Evolutionary conservation across 176 grass and related monocot species (phyloP).

Genomic region (Rhynchospora breviuscula): DNA sequence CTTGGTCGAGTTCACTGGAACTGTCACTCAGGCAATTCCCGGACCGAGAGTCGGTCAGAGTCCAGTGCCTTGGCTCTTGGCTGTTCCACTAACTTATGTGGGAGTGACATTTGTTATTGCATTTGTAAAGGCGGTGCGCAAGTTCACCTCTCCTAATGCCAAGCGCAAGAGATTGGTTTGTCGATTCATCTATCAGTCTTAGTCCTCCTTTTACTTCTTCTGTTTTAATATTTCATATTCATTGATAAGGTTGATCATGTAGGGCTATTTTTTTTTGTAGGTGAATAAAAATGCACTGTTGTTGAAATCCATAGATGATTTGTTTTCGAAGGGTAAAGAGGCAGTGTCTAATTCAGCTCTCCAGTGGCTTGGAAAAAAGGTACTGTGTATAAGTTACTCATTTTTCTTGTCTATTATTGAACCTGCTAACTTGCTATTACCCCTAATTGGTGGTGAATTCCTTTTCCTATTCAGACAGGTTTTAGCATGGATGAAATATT

Average conservation of each 20-base stretch:
- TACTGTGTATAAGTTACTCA: constrained; percentile 21
- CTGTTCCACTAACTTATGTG: constrained; percentile 61
- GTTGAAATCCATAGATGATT: constrained; percentile 62
- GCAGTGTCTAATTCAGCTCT: constrained; percentile 58
- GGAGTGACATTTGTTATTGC: constrained; percentile 64
- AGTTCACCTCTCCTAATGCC: constrained; percentile 74
- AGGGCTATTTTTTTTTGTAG: constrained; percentile 35
- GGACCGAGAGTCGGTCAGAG: constrained; percentile 75
- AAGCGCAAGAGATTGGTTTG: constrained; percentile 72
- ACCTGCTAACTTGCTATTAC: neutral
- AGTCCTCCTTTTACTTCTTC: neutral
- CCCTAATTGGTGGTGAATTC: constrained; percentile 17
- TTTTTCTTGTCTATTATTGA: constrained; percentile 6
- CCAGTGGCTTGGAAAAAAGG: constrained; percentile 59
- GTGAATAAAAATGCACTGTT: constrained; percentile 70
- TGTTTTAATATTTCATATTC: neutral
- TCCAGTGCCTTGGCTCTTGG: constrained; percentile 71
- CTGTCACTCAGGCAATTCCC: constrained; percentile 84
- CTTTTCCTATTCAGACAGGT: constrained; percentile 56
- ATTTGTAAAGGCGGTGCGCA: constrained; percentile 52
- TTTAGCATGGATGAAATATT: constrained; percentile 86
- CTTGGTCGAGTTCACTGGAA: constrained; percentile 96
- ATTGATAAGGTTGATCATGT: neutral
- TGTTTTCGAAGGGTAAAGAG: constrained; percentile 62
- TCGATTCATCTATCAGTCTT: neutral